Base-by-base conservation (phyloP, 352 stramenopile species). In the Phytopythium mirpurense region DNA sequence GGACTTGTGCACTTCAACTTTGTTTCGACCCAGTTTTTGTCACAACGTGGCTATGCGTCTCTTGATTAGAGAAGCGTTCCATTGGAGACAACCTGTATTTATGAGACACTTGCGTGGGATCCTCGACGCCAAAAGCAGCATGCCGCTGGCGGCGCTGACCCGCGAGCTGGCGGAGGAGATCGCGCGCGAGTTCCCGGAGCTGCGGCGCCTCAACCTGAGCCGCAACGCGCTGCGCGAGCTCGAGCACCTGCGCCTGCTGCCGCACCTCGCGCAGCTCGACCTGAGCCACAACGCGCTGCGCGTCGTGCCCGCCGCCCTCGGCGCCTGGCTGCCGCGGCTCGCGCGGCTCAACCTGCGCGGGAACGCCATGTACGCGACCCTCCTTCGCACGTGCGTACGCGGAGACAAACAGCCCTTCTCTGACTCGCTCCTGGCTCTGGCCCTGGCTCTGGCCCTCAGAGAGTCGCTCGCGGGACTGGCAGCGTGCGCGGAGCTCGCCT, bases 151-250 rank as follows among this genome's bases (percentile, higher is more conserved):
- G 49, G 54, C 64, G 62, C 68, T 91, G 43, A 86, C 78, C 48
- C 65, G 50, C 16, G 74, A 89, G 64, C 70, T 91, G 58, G 74
- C 78, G 37, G 60, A 62, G 45, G 68, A 86, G 59, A 78, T 91
- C 60, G 74, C 72, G 66, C 57, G 53, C 24, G 68, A 86, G 56
- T 74, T 81, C 57, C 80, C 80, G 59, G 21, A 61, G 56, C 64
- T 91, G 52, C 70, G 83, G 63, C 78, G 72, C 38, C 70, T 88
- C 29, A 86, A 77, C 42, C 72, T 91, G 19, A 68, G 73, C 21
- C 60, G 51, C 31, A 91, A 89, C 50, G 73, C 69, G 42, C 66
- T 91, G 32, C 56, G 46, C 2, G 67, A 80, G 41, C 59, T 88
- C 26, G 53, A 57, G 19, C 64, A 83, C 42, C 60, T 91, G 44